Base-by-base conservation (phyloP, 2,329 filamentous ascomycete species). In the Talaromyces sp. region DNA sequence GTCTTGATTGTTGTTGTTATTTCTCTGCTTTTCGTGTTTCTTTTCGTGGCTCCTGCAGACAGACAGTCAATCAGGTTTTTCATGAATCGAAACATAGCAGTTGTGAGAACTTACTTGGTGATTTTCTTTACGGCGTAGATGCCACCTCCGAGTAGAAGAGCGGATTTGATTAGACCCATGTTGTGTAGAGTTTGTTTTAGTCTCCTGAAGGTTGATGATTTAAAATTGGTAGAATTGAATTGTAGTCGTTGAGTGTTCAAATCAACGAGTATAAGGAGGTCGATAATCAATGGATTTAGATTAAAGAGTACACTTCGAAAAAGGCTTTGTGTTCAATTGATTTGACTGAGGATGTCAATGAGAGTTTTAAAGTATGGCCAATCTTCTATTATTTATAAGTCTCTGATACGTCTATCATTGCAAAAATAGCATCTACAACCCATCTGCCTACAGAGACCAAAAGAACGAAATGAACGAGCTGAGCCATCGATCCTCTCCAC, bases 81-180 rank as follows among this genome's bases (percentile, higher is more conserved):
- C 50, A 54, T 54, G 50, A 14, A 10, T 54, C 27, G 19, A 13
- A 45, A 3, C 2, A 22, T 33, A 24, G 31, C 3, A 11, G 10
- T 56, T 1, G n/a, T 1, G n/a, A 35, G 11, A 39, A 24, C 11
- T 24, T 37, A 56, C 52, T 56, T 56, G 4, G 52, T 56, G 33
- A 56, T n/a, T 37, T 35, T 37, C 52, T 56, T 62, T 19, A 62
- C 37, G 16, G 48, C 58, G 56, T 56, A 56, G 3, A 56, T 56
- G 33, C 52, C 52, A 39, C 52, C 52, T 3, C 48, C 58, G 3
- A 58, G 31, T 22, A 65, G 19, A 22, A 65, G 50, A 31, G 58
- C 47, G 33, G 63, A 39, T 61, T 54, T 65, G 16, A 65, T 48
- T n/a, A 65, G 47, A 43, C 58, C 58, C 63, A 65, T 65, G 7